Base-by-base conservation (phyloP, 441 rosid genomes). In the Eruca vesicaria region DNA sequence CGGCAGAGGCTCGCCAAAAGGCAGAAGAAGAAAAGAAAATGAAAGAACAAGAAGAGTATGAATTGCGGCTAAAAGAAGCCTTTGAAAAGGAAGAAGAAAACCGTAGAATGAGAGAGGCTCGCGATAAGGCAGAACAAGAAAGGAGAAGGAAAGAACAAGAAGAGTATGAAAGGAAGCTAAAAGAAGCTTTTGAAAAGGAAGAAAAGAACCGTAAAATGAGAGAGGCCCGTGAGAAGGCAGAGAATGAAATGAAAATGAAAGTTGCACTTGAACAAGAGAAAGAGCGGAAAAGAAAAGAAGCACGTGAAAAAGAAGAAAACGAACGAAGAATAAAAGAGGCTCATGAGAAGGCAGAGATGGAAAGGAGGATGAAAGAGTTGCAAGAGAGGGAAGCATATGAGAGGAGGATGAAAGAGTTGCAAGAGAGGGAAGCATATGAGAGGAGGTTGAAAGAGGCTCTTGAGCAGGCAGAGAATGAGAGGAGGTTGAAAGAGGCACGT, bases 1-100 rank as follows among this genome's bases (percentile, higher is more conserved):
- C 8, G 6, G 78, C 43, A 45, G 86, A 83, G 83, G 75, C 79
- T 32, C 19, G 14, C 5, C 70, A 75, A 66, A 74, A 48, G 78
- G 86, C 78, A 63, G 90, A 79, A 61, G 80, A 66, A 28, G 86
- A 80, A 62, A 83, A 23, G 78, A 86, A 76, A 73, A 19, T 69
- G 45, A 75, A 63, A 58, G 83, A 83, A 65, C 72, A 66, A 66
- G 78, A 66, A 74, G 82, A 81, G 75, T 69, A 66, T n/a, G 86
- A 80, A 63, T 33, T 52, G 77, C 79, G 69, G 71, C 58, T 23
- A 65, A 69, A 63, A 63, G 74, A 67, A 78, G 74, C 70, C 19
- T 48, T 28, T 55, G 81, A 76, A 78, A 80, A 15, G 72, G 86
- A 81, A 74, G 83, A 83, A 69, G 36, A 50, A 29, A 86, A 73